phyloP scores from a whole-genome alignment of 1,284 basidiomycete species.

The Trametes versicolor region DNA sequence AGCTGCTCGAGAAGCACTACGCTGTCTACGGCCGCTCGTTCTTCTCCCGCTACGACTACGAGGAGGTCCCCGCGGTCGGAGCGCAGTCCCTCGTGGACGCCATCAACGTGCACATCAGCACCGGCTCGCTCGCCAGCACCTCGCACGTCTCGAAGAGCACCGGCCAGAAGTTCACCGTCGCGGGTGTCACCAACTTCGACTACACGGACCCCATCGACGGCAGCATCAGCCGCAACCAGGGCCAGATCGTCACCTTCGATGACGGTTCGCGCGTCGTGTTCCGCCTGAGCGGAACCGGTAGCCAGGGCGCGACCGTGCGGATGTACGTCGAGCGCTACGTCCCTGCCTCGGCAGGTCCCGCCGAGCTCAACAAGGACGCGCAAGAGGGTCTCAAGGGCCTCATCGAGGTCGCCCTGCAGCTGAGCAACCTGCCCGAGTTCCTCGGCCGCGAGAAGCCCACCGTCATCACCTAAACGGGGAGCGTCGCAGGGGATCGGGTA shows the following conservation, averaged over 20 bases:
- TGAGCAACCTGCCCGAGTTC: constrained; percentile 88
- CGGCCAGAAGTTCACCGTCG: constrained; percentile 81
- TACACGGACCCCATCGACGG: constrained; percentile 99
- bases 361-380: constrained; percentile 81
- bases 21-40: constrained; percentile 95
- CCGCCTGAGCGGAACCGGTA: constrained; percentile 95
- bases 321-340: constrained; percentile 96
- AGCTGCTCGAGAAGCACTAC: constrained; percentile 90
- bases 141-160: constrained; percentile 74
- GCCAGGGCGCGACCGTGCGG: constrained; percentile 93
- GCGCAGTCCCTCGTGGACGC: constrained; percentile 88
- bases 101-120: constrained; percentile 78
- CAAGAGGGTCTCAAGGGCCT: constrained; percentile 93
- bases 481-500: not conserved
- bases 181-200: constrained; percentile 86
- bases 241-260: constrained; percentile 90
- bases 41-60: constrained; percentile 99
- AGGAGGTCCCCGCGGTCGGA: constrained; percentile 93
- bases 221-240: constrained; percentile 95
- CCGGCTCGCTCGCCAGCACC: constrained; percentile 73
- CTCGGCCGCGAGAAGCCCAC: constrained; percentile 91
- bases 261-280: constrained; percentile 97
- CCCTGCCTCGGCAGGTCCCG: constrained; percentile 70
- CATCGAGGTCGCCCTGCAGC: constrained; percentile 92
- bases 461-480: constrained; percentile 83